Conservation (phyloP, 202 grass and related monocot genomes). For the Setaria viridis region DNA sequence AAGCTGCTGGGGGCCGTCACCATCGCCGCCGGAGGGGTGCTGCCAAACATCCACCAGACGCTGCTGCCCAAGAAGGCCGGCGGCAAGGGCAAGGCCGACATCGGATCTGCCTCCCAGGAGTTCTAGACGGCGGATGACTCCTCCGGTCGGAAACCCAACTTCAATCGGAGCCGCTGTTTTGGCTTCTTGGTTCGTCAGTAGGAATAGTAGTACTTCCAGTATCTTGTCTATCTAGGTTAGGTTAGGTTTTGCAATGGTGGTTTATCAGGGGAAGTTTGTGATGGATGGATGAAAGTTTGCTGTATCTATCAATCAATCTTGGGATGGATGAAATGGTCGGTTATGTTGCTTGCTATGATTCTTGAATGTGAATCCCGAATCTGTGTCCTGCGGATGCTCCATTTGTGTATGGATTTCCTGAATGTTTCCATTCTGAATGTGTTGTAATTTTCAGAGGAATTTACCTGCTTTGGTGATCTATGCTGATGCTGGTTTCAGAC, state of each 20-base stretch:
- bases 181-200: neutral
- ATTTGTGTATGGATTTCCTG: no score
- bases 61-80: constrained; percentile 76
- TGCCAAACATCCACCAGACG: constrained; percentile 74
- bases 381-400: no score
- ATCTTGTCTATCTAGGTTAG: neutral
- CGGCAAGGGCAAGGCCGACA: constrained; percentile 64
- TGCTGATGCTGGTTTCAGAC: no score
- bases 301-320: constrained; percentile 3
- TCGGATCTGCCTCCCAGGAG: constrained; percentile 82
- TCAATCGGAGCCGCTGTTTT: accelerated
- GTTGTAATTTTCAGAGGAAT: no score
- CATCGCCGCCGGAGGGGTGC: constrained; percentile 74
- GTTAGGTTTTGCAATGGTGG: neutral
- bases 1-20: constrained; percentile 65
- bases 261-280: neutral
- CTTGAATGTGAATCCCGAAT: no score
- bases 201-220: neutral
- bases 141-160: neutral
- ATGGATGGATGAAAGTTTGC: no score
- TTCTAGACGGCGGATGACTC: constrained; percentile 41
- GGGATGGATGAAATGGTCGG: neutral
- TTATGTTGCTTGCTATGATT: no score
- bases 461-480: no score
- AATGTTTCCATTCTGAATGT: no score